Percentiles rank a stretch among this genome's conserved stretches.
These are phyloP conservation scores for Rhizoctonia solani DNA, from an alignment of 1,284 basidiomycete genomes.

Conservation along the genomic window DNA sequence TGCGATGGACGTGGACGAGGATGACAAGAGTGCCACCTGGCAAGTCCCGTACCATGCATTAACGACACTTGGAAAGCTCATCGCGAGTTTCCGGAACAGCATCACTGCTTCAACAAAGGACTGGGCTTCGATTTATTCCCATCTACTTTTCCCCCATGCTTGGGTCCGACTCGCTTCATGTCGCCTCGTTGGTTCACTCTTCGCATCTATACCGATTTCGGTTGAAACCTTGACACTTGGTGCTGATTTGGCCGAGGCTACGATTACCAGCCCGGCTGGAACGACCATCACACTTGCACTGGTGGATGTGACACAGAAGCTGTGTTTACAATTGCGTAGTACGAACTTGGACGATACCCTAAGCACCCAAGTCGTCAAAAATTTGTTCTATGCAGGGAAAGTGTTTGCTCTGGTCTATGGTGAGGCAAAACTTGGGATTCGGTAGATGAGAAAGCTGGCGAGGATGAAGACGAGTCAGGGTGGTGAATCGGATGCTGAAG, in stretches of 20 bases:
- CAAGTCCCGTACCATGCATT: slow-evolving; percentile 84
- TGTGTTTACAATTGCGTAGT: slow-evolving; percentile 82
- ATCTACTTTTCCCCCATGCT: slow-evolving; percentile 88
- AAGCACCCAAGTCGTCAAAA: slow-evolving; percentile 89
- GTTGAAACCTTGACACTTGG: slow-evolving; percentile 45
- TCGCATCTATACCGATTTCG: slow-evolving; percentile 55
- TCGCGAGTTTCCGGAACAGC: slow-evolving; percentile 58
- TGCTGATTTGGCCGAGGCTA: slow-evolving; percentile 36
- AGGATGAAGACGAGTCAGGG: slow-evolving; percentile 35
- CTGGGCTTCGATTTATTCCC: slow-evolving; percentile 67
- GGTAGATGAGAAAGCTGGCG: slow-evolving; percentile 46
- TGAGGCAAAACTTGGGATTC: slow-evolving; percentile 40
- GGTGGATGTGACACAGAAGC: slow-evolving; percentile 74
- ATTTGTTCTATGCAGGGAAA: slow-evolving; percentile 89
- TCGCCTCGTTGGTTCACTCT: slow-evolving; percentile 75
- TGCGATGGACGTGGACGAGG: slow-evolving; percentile 53
- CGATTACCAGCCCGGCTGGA: slow-evolving; percentile 43
- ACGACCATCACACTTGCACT: slow-evolving; percentile 61
- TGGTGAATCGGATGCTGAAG: slow-evolving; percentile 40
- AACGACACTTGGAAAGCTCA: slow-evolving; percentile 67
- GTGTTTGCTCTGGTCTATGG: slow-evolving; percentile 64
- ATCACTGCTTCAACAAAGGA: slow-evolving; percentile 45
- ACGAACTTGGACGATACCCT: slow-evolving; percentile 76
- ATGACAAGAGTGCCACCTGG: slow-evolving; percentile 53
- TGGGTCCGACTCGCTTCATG: slow-evolving; percentile 90